phyloP scores from a whole-genome alignment of 1,139 yeast genomes.

The Kluyveromyces sp. region DNA sequence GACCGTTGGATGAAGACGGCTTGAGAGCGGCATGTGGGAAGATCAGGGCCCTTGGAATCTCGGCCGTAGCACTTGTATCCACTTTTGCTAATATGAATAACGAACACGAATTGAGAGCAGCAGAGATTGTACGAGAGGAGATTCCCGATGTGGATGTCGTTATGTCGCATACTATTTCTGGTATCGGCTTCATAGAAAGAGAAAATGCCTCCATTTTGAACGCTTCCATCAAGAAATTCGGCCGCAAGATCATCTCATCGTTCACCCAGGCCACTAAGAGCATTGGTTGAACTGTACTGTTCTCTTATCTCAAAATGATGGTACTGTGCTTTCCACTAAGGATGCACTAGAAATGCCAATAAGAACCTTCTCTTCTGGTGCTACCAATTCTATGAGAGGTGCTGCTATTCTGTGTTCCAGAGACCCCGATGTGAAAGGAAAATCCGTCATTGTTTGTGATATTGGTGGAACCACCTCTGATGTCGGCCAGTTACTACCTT shows the following conservation, averaged over 20 bases:
- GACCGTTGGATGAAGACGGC: slow-evolving; percentile 29
- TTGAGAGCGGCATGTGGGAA: slow-evolving; percentile 27
- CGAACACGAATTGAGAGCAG: slow-evolving; percentile 32
- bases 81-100: slow-evolving; percentile 34
- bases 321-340: slow-evolving; percentile 34
- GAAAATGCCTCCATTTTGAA: slow-evolving; percentile 39
- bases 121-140: slow-evolving; percentile 24
- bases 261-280: slow-evolving; percentile 31
- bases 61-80: slow-evolving; percentile 34
- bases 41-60: slow-evolving; percentile 29
- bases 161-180: slow-evolving; percentile 33
- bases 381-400: slow-evolving; percentile 42
- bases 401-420: slow-evolving; percentile 35
- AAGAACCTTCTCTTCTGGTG: slow-evolving; percentile 39
- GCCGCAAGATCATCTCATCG: slow-evolving; percentile 32
- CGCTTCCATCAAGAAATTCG: slow-evolving; percentile 36
- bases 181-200: slow-evolving; percentile 36
- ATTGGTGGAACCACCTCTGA: slow-evolving; percentile 43
- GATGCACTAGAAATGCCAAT: slow-evolving; percentile 35
- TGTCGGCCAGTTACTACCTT: slow-evolving; percentile 34
- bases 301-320: slow-evolving; percentile 38
- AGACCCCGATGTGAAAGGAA: slow-evolving; percentile 25
- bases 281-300: slow-evolving; percentile 33
- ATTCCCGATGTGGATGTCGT: slow-evolving; percentile 33
- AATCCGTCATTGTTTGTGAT: slow-evolving; percentile 34